Evolutionary conservation across 1,139 yeast species (phyloP), one percentile per base, ranked within the genome.

Genomic region (Pichia sp.): DNA sequence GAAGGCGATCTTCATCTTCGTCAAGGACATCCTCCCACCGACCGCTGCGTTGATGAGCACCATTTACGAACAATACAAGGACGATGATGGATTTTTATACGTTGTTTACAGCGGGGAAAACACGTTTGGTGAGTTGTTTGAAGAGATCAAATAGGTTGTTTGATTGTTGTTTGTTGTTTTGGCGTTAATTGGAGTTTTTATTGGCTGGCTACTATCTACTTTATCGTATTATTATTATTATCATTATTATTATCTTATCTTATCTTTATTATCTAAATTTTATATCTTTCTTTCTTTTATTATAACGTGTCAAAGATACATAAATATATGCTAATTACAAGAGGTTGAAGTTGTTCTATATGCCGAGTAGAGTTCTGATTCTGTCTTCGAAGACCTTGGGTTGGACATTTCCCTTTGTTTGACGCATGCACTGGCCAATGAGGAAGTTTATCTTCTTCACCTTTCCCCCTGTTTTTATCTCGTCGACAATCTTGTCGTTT

Each of bases 21-120:
- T 93, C 53, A 91, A 93, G 65, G 99, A 93, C 66, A 91, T 93
- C 51, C 77, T 93, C 60, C 99, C 99, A 20, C 98, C 98, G 42
- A 93, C 99, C 3, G 97, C 98, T 20, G 96, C 98, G 24, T 79
- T 93, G 60, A 90, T 93, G 91, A 85, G 96, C 59, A 79, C 93
- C 27, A 86, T 93, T 55, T 93, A 93, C 65, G 96, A 90, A 61
- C 97, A 93, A 68, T 96, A 93, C 70, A 90, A 90, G 72, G 99
- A 93, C 65, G 91, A 91, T 63, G 99, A 93, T 66, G 99, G 99
- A 34, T 93, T 93, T 70, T 79, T 93, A 63, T 93, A 93, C 68
- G 94, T 93, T 57, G 82, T 95, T 55, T 93, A 91, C 68, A 82
- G 90, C 8, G 93, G 95, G 34, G 95, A 85, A 65, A 85, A 85